Evolutionary conservation across 192 early-diverging fungal species (phyloP), one percentile per base, ranked within the genome.

Genomic region (Gorgonomyces haynaldii): DNA sequence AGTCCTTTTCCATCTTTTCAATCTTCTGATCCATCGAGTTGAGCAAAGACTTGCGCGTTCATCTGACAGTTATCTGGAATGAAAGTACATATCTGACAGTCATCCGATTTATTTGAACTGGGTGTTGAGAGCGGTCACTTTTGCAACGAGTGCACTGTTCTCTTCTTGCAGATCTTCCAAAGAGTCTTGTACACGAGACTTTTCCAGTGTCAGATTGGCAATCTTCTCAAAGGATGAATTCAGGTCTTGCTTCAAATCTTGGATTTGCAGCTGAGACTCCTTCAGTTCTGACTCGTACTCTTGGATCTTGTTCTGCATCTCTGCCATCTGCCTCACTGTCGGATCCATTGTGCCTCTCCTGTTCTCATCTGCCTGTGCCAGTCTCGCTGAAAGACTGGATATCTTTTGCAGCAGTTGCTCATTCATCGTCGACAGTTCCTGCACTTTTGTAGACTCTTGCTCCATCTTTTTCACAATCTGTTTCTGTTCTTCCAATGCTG

Each of bases 1-100:
- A 89, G 69, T 92, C 88, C 79, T 85, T 84, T 56, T 96, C 89
- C 82, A 89, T 85, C 78, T 96, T 96, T 60, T 48, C 44, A 12
- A 29, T 30, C 23, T 24, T 24, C 23, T 35, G 29, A 35, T 29
- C 30, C 44, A 35, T 35, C 32, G n/a, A 9, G 9, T 34, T 34
- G 32, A n/a, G n/a, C n/a, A 8, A 34, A 34, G 32, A 34, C 32
- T n/a, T 9, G 9, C n/a, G 32, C 8, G 32, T 9, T n/a, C 9
- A 34, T 9, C 32, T n/a, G n/a, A 34, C n/a, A n/a, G 8, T 34
- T 34, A 34, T 34, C n/a, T 34, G 32, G n/a, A n/a, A n/a, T n/a
- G n/a, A n/a, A n/a, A n/a, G n/a, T n/a, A n/a, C n/a, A n/a, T 34
- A 8, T 34, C 8, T n/a, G 32, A 34, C 32, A 34, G 9, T n/a